Conservation (phyloP, 164 flowering plant species). For the Tinospora cordifolia region DNA sequence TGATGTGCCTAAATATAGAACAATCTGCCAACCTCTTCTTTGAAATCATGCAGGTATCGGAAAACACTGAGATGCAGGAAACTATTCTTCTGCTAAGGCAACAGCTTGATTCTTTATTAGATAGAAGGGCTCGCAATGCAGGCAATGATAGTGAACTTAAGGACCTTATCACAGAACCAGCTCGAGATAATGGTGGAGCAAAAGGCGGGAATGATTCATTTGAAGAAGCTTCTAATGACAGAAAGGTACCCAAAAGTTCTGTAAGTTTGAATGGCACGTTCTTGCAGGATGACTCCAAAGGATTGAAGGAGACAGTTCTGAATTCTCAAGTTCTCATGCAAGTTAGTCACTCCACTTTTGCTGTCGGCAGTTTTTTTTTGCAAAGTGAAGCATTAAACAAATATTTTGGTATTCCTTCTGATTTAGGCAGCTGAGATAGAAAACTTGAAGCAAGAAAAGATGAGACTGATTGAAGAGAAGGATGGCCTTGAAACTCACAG, state of each 20-base stretch:
- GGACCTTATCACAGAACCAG: conserved; percentile 20
- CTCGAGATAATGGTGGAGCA: conserved; percentile 20
- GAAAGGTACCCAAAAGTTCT: conserved; percentile 44
- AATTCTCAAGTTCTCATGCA: conserved; percentile 46
- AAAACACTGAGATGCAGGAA: conserved; percentile 75
- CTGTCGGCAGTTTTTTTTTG: background rate
- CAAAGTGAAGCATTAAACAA: background rate
- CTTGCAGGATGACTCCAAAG: conserved; percentile 39
- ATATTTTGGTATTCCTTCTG: conserved; percentile 2
- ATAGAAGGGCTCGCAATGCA: conserved; percentile 23
- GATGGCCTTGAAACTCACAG: conserved; percentile 54
- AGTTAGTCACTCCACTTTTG: conserved; percentile 26
- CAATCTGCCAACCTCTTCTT: conserved; percentile 1
- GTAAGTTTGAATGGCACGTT: conserved; percentile 44
- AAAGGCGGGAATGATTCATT: conserved; percentile 17
- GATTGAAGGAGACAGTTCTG: conserved; percentile 20
- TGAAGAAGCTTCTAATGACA: conserved; percentile 37
- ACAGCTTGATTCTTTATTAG: conserved; percentile 40
- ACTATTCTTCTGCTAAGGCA: conserved; percentile 56
- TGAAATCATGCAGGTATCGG: conserved; percentile 35
- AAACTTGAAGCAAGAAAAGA: conserved; percentile 54
- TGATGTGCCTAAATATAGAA: background rate
- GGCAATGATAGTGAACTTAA: conserved; percentile 14
- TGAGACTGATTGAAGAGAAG: conserved; percentile 53
- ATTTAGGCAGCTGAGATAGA: conserved; percentile 67